Conservation (phyloP, 306 rosid genomes). For the Adenanthera pavonina region DNA sequence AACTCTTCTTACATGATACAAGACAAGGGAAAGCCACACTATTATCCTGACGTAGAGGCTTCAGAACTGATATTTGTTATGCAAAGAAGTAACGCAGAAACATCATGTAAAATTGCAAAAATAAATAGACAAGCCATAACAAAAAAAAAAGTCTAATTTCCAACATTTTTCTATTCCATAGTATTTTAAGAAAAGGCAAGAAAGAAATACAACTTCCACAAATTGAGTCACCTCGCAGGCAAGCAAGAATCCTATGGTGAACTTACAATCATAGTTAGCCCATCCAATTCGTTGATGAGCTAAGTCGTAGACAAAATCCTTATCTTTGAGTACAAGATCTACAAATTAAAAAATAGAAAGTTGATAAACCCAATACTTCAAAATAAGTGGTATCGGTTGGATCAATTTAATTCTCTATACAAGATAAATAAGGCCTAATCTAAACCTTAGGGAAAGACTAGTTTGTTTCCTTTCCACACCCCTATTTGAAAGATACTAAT, state of each 20-base stretch:
- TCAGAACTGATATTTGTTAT: too few relatives aligned
- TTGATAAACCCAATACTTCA: slow-evolving; percentile 18
- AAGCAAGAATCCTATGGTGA: slow-evolving; percentile 20
- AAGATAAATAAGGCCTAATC: slow-evolving; percentile 9
- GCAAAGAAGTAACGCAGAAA: too few relatives aligned
- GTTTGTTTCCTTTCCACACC: slow-evolving; percentile 21
- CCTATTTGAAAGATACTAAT: background rate
- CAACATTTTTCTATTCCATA: too few relatives aligned
- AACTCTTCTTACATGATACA: too few relatives aligned
- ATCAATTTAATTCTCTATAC: background rate
- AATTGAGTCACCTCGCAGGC: background rate
- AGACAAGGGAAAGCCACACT: too few relatives aligned
- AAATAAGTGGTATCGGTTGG: background rate
- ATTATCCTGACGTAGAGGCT: too few relatives aligned
- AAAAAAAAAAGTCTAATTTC: too few relatives aligned
- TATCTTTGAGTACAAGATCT: slow-evolving; percentile 94
- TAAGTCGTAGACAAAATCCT: slow-evolving; percentile 86
- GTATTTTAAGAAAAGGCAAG: too few relatives aligned
- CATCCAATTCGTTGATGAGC: slow-evolving; percentile 84
- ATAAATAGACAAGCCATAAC: too few relatives aligned
- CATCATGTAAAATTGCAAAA: too few relatives aligned
- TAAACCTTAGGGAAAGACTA: background rate
- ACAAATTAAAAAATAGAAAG: slow-evolving; percentile 44
- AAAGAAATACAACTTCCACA: too few relatives aligned
- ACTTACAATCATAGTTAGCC: slow-evolving; percentile 90